These are phyloP conservation scores for Colletotrichum sansevieriae DNA, from an alignment of 2,329 filamentous ascomycete species.

Conservation along the genomic window DNA sequence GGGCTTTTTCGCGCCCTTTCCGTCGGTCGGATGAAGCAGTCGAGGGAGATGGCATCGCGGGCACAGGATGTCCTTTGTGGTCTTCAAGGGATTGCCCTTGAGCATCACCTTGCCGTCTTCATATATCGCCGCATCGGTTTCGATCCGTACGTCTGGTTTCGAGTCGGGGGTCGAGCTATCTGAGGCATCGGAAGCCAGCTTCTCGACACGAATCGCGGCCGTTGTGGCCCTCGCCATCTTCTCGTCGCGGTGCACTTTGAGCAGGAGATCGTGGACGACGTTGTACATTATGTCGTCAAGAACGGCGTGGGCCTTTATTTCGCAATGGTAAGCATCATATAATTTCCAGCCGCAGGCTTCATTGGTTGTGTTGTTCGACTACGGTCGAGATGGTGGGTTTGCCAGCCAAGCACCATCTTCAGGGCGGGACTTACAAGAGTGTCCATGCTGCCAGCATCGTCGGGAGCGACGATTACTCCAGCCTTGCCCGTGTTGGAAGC, in stretches of 20 bases:
- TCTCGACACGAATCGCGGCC: conserved; percentile 74
- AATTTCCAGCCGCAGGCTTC: neutral
- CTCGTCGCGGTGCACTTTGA: conserved; percentile 82
- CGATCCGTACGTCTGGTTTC: conserved; percentile 68
- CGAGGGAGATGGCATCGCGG: conserved; percentile 81
- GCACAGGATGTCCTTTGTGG: conserved; percentile 79
- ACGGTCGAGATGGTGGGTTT: neutral
- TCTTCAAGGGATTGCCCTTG: conserved; percentile 79
- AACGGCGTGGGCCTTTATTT: conserved; percentile 69
- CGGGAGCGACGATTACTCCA: conserved; percentile 67
- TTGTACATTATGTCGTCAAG: conserved; percentile 83
- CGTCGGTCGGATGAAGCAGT: conserved; percentile 79
- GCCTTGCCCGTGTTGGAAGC: conserved; percentile 65
- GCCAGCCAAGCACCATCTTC: neutral
- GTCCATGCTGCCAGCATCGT: conserved; percentile 66
- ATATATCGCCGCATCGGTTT: conserved; percentile 78
- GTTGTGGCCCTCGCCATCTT: conserved; percentile 79
- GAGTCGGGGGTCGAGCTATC: conserved; percentile 66
- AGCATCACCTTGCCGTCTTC: conserved; percentile 77
- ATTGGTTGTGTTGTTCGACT: neutral
- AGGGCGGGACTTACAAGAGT: conserved; percentile 65
- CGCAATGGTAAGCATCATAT: conserved; percentile 30
- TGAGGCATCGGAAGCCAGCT: conserved; percentile 68
- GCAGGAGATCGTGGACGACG: conserved; percentile 79
- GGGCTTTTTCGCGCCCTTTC: conserved; percentile 74